Base-by-base conservation (phyloP, 306 rosid species). In the Astragalus membranaceus region DNA sequence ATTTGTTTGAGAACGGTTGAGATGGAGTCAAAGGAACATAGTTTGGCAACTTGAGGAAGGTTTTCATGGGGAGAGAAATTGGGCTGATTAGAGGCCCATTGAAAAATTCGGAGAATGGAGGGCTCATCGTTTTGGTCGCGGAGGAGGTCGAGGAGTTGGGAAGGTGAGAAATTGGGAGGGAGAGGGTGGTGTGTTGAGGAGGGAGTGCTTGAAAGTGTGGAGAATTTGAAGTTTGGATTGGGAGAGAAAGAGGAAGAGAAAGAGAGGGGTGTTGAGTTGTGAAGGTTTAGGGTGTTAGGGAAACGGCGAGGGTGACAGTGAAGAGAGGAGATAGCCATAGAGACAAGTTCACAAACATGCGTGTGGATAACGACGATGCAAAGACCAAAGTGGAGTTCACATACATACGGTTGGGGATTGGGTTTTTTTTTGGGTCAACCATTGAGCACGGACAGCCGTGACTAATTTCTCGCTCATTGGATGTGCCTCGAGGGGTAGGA, bases 1-100 rank as follows among this genome's bases (percentile, higher is more conserved):
- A 88, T 81, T 51, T 84, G 85, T 17, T 52, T 49, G 32, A 92
- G 68, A 37, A 86, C 50, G 14, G 56, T 46, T 23, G 49, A 67
- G 84, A 88, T 92, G 14, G 89, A 85, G 65, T 84, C 81, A 10
- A 83, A 78, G 8, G 89, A 86, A 6, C 89, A 87, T 7, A 52
- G 60, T 33, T 79, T 78, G 23, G 73, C 90, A 6, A 85, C 92
- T 46, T 81, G 85, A 58, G 65, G 75, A 57, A 89, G 96, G 65
- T 81, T 36, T 60, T 87, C 90, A 67, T 89, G 62, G 20, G 93
- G 85, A 0, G 73, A 23, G 83, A 85, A 89, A 48, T 76, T 85
- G 79, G 93, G 88, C 74, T 89, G 95, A 76, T 81, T 78, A 0
- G 92, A 80, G 59, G 96, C 94, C 91, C 94, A 87, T 33, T 85